A percentile compares a stretch with the other conserved stretches of the same genome.
phyloP scores from a whole-genome alignment of 495 filamentous ascomycete species.

The Evernia prunastri region DNA sequence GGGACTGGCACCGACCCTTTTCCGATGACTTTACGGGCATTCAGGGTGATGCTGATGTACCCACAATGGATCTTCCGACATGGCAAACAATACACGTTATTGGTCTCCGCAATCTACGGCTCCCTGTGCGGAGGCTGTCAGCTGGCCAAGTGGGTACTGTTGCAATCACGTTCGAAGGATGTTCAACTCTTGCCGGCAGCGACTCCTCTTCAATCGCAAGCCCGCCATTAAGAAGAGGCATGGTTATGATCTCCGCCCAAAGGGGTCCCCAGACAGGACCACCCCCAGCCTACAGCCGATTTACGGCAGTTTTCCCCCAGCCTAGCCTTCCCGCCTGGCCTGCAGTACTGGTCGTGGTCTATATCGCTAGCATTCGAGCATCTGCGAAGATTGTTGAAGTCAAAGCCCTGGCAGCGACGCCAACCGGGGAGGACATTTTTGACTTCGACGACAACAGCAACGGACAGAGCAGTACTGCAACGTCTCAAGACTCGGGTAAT shows the following conservation, averaged over 20 bases:
- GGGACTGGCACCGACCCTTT: constrained; percentile 5
- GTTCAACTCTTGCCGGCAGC: constrained; percentile 19
- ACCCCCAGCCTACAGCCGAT: constrained; percentile 43
- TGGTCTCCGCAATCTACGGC: constrained; percentile 79
- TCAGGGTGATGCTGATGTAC: not conserved
- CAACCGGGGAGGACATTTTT: constrained; percentile 44
- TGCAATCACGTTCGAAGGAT: constrained; percentile 54
- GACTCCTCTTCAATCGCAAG: constrained; percentile 9
- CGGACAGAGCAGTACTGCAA: constrained; percentile 33
- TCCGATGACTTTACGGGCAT: constrained; percentile 14
- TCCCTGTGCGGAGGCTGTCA: constrained; percentile 70
- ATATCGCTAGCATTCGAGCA: constrained; percentile 80
- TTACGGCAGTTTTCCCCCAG: constrained; percentile 44
- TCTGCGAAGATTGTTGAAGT: constrained; percentile 62
- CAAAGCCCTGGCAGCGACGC: constrained; percentile 35
- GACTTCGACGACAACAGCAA: constrained; percentile 50
- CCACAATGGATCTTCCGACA: not conserved
- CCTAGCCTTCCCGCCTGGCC: constrained; percentile 42
- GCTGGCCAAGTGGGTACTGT: constrained; percentile 87
- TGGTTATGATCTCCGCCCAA: constrained; percentile 60
- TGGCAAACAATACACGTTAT: constrained; percentile 75
- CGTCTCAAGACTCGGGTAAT: constrained; percentile 22
- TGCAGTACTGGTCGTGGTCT: constrained; percentile 65
- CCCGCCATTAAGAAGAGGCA: constrained; percentile 60
- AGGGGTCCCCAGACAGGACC: constrained; percentile 32